Conservation (phyloP, 2,329 filamentous ascomycete species). For the Fusarium sp. region DNA sequence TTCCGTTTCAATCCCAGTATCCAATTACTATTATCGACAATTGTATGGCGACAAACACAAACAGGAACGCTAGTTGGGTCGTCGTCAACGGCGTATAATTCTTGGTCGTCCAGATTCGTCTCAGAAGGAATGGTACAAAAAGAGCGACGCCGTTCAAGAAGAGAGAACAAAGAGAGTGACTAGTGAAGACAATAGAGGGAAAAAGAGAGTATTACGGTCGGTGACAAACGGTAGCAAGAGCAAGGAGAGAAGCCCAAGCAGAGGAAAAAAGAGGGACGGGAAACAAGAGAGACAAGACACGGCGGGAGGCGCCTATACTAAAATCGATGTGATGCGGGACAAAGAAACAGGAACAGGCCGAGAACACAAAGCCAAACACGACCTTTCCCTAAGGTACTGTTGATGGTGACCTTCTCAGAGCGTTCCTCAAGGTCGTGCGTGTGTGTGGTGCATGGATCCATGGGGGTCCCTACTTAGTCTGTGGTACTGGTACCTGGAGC, state of each 20-base stretch:
- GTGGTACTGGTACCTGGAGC: conserved; percentile 9
- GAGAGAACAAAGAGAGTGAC: conserved; percentile 29
- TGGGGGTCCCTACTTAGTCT: conserved; percentile 13
- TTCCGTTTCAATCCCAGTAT: conserved; percentile 29
- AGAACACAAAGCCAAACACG: conserved; percentile 17
- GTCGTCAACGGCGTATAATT: conserved; percentile 36
- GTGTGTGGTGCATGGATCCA: conserved; percentile 25
- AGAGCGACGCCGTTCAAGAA: conserved; percentile 19
- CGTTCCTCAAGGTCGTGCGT: conserved; percentile 14
- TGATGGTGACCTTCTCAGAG: conserved; percentile 28
- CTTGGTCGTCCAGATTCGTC: conserved; percentile 32
- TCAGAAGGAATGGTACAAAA: conserved; percentile 23
- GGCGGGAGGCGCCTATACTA: conserved; percentile 41
- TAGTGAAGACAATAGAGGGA: conserved; percentile 1
- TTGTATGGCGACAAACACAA: conserved; percentile 46
- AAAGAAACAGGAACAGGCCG: background rate
- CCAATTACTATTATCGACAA: conserved; percentile 42
- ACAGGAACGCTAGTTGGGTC: conserved; percentile 30
- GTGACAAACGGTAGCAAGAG: conserved; percentile 15
- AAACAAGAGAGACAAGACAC: conserved; percentile 28
- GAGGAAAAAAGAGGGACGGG: conserved; percentile 20
- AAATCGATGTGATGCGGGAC: conserved; percentile 28
- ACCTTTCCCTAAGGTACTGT: conserved; percentile 13
- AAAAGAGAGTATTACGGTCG: conserved; percentile 37
- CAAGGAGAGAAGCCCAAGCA: conserved; percentile 19